Evolutionary conservation across 1,284 basidiomycete genomes (phyloP), one percentile per base, ranked within the genome.

Genomic region (Irpex sp.): DNA sequence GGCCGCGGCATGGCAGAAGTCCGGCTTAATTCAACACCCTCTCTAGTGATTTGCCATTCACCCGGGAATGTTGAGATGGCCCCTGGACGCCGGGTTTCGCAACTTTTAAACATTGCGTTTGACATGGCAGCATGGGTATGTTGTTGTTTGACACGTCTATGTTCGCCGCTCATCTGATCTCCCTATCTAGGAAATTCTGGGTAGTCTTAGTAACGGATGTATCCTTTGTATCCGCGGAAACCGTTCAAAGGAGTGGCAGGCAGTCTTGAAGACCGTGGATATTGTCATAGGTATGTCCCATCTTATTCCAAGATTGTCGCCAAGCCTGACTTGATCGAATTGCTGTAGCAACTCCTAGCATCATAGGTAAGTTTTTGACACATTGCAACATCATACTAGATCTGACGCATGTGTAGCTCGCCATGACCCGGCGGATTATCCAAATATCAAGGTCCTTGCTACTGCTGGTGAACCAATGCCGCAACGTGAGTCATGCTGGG

Each of bases 401-500:
- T 61, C 8, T 62, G 13, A 34, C 26, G 6, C 19, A 8, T 47
- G 40, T 49, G 31, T 62, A 76, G 77, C 73, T 19, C 80, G 80
- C 51, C 83, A 86, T 65, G 74, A 83, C 64, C 83, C 85, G 1
- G 72, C 71, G 1, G 83, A 85, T 67, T 86, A 86, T 68, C 83
- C 83, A 8, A 85, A 83, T 63, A 79, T 86, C 66, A 83, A 84
- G 70, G 76, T 74, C 15, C 81, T 86, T 3, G 84, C 84, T 5
- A 83, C 83, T n/a, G 85, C 84, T 19, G 85, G 85, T 48, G 85
- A 87, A 71, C 78, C 81, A n/a, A 85, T 83, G 64, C 83, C 85
- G 4, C 82, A 83, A 76, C 75, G 84, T 83, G 68, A 6, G 31
- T 65, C 49, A 13, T 52, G 8, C 52, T 56, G 11, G 26, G 36